Base-by-base conservation (phyloP, 305 asterid genomes). In the Fraxinus floribunda region DNA sequence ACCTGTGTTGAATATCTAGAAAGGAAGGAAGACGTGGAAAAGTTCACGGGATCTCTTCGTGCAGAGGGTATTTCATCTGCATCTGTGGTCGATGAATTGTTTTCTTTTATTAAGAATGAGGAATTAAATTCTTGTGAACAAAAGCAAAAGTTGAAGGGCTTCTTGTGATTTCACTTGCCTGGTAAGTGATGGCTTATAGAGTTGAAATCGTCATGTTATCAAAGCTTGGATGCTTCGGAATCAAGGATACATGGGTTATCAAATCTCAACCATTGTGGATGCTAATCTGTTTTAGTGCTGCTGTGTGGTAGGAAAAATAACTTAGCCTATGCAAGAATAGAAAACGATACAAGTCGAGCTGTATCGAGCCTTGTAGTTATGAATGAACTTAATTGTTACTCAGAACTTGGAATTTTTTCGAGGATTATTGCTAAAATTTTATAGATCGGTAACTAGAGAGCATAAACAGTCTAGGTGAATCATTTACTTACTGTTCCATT, bases 1-100 rank as follows among this genome's bases (percentile, higher is more conserved):
- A 82, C 88, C 83, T 90, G 94, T 84, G 80, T 90, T 74, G 82
- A 80, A 66, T 82, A 73, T 85, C 83, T 92, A 88, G 91, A 89
- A 78, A 86, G 78, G 20, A 80, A 81, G 74, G 93, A 78, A 72
- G 85, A 89, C 78, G 89, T 83, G 2, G 86, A 80, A 87, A 90
- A 86, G 74, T 41, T 89, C 64, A 75, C 85, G 20, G 81, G 60
- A 46, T 77, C 49, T 5, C 26, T 87, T 36, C 76, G 86, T 81
- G 44, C 1, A 55, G 81, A 79, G 41, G 89, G 81, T 24, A 18
- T 77, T 24, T 86, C 78, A 49, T 66, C 85, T 55, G 84, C 72
- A 24, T 77, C 52, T 44, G 81, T 57, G 82, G 74, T 20, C 16
- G 82, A 85, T 73, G 91, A 86, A 68, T 57, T 83, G 80, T 66